These are phyloP conservation scores for Ceratocystis diversiconidia DNA, from an alignment of 2,329 filamentous ascomycete species.

Conservation along the genomic window DNA sequence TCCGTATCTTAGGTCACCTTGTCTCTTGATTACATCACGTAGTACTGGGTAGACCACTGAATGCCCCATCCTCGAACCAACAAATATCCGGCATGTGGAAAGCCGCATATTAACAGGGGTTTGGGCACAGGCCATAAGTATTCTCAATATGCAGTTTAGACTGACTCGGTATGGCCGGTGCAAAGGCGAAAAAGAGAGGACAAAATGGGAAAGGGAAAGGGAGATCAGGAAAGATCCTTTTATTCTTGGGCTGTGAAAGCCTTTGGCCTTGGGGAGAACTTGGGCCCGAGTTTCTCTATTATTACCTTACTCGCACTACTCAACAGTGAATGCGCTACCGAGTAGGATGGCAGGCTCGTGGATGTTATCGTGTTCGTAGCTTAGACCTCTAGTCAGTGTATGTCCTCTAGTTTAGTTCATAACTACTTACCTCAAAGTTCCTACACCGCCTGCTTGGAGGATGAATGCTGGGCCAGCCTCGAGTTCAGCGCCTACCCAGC, in stretches of 20 bases:
- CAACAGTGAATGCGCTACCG: constrained; percentile 53
- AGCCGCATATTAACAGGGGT: background rate
- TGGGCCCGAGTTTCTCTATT: background rate
- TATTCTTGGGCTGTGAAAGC: background rate
- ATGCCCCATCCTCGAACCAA: background rate
- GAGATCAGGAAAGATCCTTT: background rate
- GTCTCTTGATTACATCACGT: constrained; percentile 2
- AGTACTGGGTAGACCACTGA: background rate
- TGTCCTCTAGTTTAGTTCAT: background rate
- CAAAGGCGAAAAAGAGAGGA: background rate
- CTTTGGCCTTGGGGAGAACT: background rate
- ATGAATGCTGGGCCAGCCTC: constrained; percentile 64
- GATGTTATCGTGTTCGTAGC: constrained; percentile 68
- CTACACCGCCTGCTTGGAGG: constrained; percentile 78
- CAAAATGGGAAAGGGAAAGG: background rate
- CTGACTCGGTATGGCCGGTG: background rate
- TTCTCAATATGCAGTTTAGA: background rate
- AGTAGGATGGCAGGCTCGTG: constrained; percentile 68
- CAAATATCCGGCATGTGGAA: background rate
- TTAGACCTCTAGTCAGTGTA: constrained; percentile 22
- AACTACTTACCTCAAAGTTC: constrained; percentile 51
- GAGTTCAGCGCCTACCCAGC: constrained; percentile 64
- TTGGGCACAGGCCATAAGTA: background rate
- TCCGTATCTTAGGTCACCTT: background rate
- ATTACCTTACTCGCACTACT: constrained; percentile 18